These are phyloP conservation scores for Betula pendula DNA, from an alignment of 306 rosid species.

Conservation along the genomic window DNA sequence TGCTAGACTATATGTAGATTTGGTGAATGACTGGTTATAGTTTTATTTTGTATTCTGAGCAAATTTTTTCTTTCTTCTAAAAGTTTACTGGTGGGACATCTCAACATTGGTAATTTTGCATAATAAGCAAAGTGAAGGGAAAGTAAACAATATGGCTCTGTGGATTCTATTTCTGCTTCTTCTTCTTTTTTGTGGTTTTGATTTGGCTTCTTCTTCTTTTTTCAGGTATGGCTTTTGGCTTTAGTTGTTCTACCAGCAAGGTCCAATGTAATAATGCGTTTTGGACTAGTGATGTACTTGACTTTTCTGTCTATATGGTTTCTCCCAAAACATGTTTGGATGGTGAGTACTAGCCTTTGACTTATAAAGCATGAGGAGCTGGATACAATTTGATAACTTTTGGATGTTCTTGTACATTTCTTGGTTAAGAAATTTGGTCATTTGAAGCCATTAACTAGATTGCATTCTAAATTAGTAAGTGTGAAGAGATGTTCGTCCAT, in stretches of 20 bases:
- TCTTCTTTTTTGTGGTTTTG: slow-evolving; percentile 7
- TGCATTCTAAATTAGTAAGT: not conserved
- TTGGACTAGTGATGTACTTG: slow-evolving; percentile 73
- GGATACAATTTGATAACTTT: not conserved
- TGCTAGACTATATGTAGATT: not conserved
- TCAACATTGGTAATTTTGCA: not conserved
- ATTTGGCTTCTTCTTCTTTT: slow-evolving; percentile 11
- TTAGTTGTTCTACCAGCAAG: slow-evolving; percentile 90
- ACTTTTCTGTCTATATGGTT: slow-evolving; percentile 74
- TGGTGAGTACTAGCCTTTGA: slow-evolving; percentile 45
- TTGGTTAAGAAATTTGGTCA: slow-evolving; percentile 1
- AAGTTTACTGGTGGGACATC: not conserved
- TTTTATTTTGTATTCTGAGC: not conserved
- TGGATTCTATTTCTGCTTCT: not conserved
- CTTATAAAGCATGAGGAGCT: slow-evolving; percentile 18
- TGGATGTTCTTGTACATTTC: not conserved
- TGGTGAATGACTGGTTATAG: not conserved
- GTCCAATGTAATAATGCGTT: slow-evolving; percentile 64
- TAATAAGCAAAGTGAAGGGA: not conserved
- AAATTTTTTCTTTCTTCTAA: not conserved
- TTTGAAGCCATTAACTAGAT: not conserved
- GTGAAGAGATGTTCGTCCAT: not conserved
- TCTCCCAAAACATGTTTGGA: slow-evolving; percentile 76
- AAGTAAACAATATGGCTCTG: not conserved
- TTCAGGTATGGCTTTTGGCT: slow-evolving; percentile 95